Conservation (phyloP, 805 yeast species). For the Zygosaccharomyces bisporus region DNA sequence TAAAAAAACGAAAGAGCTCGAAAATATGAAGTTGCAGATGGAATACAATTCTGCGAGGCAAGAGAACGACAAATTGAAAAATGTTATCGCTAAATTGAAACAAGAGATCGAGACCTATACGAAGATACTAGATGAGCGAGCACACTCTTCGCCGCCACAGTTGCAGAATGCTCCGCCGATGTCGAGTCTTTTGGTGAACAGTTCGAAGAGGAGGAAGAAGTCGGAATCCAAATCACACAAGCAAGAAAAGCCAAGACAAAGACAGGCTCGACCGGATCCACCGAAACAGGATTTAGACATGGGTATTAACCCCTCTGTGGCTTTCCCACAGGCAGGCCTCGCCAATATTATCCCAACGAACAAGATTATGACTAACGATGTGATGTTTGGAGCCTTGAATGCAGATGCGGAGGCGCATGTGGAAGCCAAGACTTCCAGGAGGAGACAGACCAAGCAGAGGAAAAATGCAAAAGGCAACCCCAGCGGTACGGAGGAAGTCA, state of each 20-base stretch:
- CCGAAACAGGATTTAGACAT: constrained; percentile 2
- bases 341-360: constrained; percentile 9
- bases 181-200: constrained; percentile 20
- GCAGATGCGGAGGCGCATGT: background rate
- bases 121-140: constrained; percentile 11
- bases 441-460: background rate
- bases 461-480: background rate
- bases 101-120: constrained; percentile 28
- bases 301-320: constrained; percentile 4
- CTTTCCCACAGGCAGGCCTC: constrained; percentile 7
- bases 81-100: constrained; percentile 22
- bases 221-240: constrained; percentile 1
- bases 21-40: constrained; percentile 22
- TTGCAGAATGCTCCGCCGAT: constrained; percentile 14
- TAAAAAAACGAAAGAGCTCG: constrained; percentile 16
- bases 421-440: background rate
- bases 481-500: constrained; percentile 10
- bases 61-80: constrained; percentile 28
- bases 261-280: constrained; percentile 1
- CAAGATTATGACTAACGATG: constrained; percentile 11
- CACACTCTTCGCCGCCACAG: constrained; percentile 4
- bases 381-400: constrained; percentile 12
- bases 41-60: constrained; percentile 26
- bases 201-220: constrained; percentile 20
- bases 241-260: background rate